These are phyloP conservation scores for Solanum hybrid DNA, from an alignment of 305 asterid species.

Conservation along the genomic window DNA sequence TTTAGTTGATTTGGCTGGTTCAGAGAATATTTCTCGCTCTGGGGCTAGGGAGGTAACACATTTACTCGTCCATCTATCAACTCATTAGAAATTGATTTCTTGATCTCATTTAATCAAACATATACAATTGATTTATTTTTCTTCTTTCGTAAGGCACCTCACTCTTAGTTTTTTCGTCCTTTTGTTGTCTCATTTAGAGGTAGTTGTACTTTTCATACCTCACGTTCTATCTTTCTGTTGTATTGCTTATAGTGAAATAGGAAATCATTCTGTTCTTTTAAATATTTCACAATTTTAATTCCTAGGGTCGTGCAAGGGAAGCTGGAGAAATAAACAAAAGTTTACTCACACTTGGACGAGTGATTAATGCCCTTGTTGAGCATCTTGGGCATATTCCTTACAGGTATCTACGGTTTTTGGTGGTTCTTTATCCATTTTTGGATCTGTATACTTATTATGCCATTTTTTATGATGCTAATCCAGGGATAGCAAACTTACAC, in stretches of 20 bases:
- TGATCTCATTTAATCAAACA: not conserved
- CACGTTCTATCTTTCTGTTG: not conserved
- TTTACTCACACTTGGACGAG: slow-evolving; percentile 80
- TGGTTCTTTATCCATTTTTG: not conserved
- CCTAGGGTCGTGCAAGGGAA: slow-evolving; percentile 89
- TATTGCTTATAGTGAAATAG: not conserved
- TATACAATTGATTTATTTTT: not conserved
- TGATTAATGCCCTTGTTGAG: slow-evolving; percentile 83
- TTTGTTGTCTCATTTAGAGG: not conserved
- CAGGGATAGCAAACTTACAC: slow-evolving; percentile 94
- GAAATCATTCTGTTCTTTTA: not conserved
- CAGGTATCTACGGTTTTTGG: slow-evolving; percentile 32
- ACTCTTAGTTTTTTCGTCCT: not conserved
- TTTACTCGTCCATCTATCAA: not conserved
- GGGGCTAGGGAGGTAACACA: slow-evolving; percentile 89
- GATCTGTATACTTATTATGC: not conserved
- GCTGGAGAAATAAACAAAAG: slow-evolving; percentile 96
- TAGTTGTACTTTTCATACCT: not conserved
- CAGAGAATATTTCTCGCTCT: slow-evolving; percentile 91
- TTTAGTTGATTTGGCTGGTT: slow-evolving; percentile 96
- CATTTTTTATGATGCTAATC: not conserved
- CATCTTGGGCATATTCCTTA: slow-evolving; percentile 87
- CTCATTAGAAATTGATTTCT: not conserved
- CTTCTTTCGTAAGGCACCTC: not conserved
- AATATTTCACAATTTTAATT: not conserved